Evolutionary conservation across 495 filamentous ascomycete genomes (phyloP).

Genomic region (Annulohypoxylon stygium): DNA sequence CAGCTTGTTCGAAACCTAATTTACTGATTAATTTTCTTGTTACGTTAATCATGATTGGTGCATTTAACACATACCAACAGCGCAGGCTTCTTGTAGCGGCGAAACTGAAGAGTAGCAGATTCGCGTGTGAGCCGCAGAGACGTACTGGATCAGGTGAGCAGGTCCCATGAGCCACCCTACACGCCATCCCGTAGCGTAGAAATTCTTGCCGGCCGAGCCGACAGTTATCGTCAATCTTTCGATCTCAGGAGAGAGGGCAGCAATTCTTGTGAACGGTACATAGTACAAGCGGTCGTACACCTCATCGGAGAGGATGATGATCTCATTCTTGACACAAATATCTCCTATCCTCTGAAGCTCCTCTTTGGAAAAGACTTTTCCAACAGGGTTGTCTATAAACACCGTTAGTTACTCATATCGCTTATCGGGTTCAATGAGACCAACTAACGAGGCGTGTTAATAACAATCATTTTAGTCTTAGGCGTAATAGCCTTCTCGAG

Average conservation of each 20-base stretch:
- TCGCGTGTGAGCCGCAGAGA: slow-evolving; percentile 90
- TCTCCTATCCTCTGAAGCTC: slow-evolving; percentile 90
- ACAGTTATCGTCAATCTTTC: slow-evolving; percentile 90
- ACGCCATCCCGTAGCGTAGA: slow-evolving; percentile 97
- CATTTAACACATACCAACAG: slow-evolving; percentile 68
- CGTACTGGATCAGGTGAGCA: slow-evolving; percentile 89
- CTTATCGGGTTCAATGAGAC: background rate
- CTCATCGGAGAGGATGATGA: slow-evolving; percentile 96
- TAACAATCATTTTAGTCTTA: slow-evolving; percentile 94
- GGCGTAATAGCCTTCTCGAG: slow-evolving; percentile 87
- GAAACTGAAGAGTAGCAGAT: slow-evolving; percentile 97
- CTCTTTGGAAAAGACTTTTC: slow-evolving; percentile 88
- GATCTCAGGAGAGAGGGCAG: slow-evolving; percentile 88
- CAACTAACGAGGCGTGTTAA: slow-evolving; percentile 71
- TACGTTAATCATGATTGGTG: background rate
- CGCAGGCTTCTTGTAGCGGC: slow-evolving; percentile 95
- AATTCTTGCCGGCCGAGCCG: slow-evolving; percentile 96
- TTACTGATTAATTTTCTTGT: background rate
- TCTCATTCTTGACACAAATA: slow-evolving; percentile 91
- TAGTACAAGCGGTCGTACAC: slow-evolving; percentile 97
- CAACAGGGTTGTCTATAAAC: slow-evolving; percentile 85
- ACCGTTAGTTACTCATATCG: slow-evolving; percentile 35
- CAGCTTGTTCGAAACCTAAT: slow-evolving; percentile 85
- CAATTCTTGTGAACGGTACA: slow-evolving; percentile 91
- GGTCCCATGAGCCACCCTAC: slow-evolving; percentile 93